Evolutionary conservation across 345 rosid genomes (phyloP).

Genomic region (Cardiospermum halicacabum): DNA sequence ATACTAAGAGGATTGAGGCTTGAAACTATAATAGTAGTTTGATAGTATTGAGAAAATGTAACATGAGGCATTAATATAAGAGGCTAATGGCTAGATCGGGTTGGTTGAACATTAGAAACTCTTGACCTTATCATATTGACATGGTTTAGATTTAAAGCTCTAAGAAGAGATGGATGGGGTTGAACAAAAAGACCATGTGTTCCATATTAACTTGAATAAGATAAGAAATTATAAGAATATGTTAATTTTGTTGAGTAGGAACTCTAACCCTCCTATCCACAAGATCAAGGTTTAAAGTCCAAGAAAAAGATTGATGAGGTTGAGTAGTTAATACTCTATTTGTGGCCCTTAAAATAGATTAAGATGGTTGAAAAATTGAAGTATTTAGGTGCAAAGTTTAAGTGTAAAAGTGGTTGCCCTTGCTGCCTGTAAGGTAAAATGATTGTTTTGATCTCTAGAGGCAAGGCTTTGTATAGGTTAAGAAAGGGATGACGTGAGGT

Average conservation of each 20-base stretch:
- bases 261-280: too few relatives aligned
- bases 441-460: background rate
- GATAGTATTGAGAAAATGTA: background rate
- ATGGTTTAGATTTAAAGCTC: background rate
- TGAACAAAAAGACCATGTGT: background rate
- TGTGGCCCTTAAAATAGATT: too few relatives aligned
- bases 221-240: too few relatives aligned
- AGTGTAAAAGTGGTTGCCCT: background rate
- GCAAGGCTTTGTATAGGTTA: background rate
- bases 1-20: too few relatives aligned
- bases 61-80: background rate
- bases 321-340: too few relatives aligned
- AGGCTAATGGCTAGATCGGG: too few relatives aligned
- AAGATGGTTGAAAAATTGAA: background rate
- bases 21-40: background rate
- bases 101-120: too few relatives aligned
- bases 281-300: too few relatives aligned
- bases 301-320: too few relatives aligned
- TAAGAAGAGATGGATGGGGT: background rate
- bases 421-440: background rate
- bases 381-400: background rate
- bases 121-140: too few relatives aligned
- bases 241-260: too few relatives aligned
- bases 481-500: background rate
- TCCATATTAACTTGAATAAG: background rate